Percentiles rank a stretch among this genome's conserved stretches.
These are phyloP conservation scores for Wickerhamiella qilinensis DNA, from an alignment of 805 yeast species.

Conservation along the genomic window DNA sequence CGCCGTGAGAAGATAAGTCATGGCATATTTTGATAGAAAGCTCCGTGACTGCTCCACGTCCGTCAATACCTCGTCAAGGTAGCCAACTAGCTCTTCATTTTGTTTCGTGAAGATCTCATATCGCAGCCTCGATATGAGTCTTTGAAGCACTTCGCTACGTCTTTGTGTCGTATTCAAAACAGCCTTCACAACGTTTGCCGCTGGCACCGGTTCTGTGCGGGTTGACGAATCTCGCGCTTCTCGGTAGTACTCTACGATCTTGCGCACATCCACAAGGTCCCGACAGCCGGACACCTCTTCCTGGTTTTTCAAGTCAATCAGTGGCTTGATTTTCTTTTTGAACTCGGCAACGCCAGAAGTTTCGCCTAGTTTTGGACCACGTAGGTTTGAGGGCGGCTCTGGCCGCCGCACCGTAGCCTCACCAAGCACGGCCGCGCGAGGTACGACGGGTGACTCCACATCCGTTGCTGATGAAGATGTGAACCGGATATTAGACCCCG, in stretches of 20 bases:
- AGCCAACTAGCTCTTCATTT: constrained; percentile 9
- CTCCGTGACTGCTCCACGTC: constrained; percentile 11
- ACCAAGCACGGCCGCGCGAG: neutral
- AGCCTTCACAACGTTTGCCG: constrained; percentile 13
- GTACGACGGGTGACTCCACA: neutral
- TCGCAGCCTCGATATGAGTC: constrained; percentile 11
- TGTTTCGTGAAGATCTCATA: constrained; percentile 10
- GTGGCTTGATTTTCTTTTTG: neutral
- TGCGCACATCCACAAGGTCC: constrained; percentile 11
- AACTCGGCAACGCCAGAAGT: too few relatives aligned
- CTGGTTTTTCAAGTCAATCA: constrained; percentile 2
- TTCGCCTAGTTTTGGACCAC: too few relatives aligned
- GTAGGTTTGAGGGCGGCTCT: too few relatives aligned
- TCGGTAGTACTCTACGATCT: constrained; percentile 14
- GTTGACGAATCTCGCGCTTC: constrained; percentile 7
- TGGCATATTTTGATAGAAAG: constrained; percentile 12
- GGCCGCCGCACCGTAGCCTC: too few relatives aligned
- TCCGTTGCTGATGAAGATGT: neutral
- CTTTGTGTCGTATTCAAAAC: constrained; percentile 11
- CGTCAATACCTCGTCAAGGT: constrained; percentile 12
- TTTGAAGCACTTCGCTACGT: constrained; percentile 11
- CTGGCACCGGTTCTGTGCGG: constrained; percentile 5
- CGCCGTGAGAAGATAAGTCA: constrained; percentile 15
- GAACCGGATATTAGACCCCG: neutral
- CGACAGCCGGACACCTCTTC: constrained; percentile 9